A percentile compares a stretch with the other conserved stretches of the same genome.
phyloP scores from a whole-genome alignment of 768 basidiomycete species.

The Panaeolus papilionaceus region DNA sequence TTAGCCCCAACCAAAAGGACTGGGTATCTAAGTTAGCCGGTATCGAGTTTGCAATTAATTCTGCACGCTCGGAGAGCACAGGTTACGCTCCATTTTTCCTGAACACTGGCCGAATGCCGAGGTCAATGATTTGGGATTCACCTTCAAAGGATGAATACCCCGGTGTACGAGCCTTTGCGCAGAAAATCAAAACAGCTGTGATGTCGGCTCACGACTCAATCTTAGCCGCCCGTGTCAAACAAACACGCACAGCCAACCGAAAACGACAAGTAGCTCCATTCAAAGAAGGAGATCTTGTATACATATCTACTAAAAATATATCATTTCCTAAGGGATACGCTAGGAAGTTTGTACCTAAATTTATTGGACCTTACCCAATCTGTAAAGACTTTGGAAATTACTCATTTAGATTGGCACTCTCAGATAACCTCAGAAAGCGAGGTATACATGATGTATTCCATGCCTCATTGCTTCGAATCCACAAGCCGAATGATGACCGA shows the following conservation, averaged over 20 bases:
- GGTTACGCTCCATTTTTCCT: conserved; percentile 28
- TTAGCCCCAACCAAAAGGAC: conserved; percentile 36
- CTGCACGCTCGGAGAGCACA: conserved; percentile 22
- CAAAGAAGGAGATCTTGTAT: conserved; percentile 19
- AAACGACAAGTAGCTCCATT: neutral
- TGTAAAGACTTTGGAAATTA: conserved; percentile 17
- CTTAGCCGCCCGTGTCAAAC: conserved; percentile 32
- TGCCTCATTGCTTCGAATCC: conserved; percentile 30
- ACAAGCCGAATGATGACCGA: conserved; percentile 38
- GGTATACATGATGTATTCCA: conserved; percentile 28
- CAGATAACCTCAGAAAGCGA: conserved; percentile 24
- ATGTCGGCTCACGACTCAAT: conserved; percentile 34
- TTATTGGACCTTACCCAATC: conserved; percentile 23
- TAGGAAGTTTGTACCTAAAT: conserved; percentile 23
- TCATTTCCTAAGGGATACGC: conserved; percentile 20
- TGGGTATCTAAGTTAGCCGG: conserved; percentile 35
- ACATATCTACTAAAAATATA: conserved; percentile 23
- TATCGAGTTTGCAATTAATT: conserved; percentile 26
- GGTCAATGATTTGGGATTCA: conserved; percentile 26
- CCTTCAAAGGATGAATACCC: conserved; percentile 20
- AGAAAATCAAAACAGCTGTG: conserved; percentile 27
- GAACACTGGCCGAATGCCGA: conserved; percentile 21
- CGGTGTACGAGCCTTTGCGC: conserved; percentile 22
- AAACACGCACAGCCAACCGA: conserved; percentile 34
- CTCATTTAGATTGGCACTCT: conserved; percentile 17